Percentiles rank a stretch among this genome's conserved stretches.
phyloP scores from a whole-genome alignment of 441 rosid genomes.

The Euphorbia schlechtendalii region DNA sequence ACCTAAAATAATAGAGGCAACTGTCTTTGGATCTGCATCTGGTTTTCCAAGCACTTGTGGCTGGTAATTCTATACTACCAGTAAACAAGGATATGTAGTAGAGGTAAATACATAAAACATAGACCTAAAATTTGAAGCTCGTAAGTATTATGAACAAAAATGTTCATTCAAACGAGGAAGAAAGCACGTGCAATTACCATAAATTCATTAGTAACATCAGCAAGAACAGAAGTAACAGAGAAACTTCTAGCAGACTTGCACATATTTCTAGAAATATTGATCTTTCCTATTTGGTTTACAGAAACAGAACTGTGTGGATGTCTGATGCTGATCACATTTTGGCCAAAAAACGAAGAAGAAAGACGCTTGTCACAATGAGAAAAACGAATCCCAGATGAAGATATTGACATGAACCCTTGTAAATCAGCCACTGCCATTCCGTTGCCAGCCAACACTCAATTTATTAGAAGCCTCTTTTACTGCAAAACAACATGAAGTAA shows the following conservation, averaged over 20 bases:
- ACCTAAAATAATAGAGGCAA: conserved; percentile 78
- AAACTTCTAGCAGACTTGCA: conserved; percentile 21
- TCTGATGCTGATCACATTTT: conserved; percentile 14
- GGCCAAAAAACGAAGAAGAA: conserved; percentile 32
- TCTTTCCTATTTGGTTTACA: conserved; percentile 24
- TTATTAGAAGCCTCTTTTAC: conserved; percentile 11
- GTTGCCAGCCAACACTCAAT: background rate
- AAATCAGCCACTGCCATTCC: conserved; percentile 22
- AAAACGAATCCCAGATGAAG: conserved; percentile 23
- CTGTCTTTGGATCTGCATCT: conserved; percentile 68
- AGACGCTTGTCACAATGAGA: conserved; percentile 19
- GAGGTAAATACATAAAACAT: background rate
- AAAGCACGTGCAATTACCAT: conserved; percentile 26
- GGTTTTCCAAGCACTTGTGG: conserved; percentile 29
- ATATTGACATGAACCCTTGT: conserved; percentile 24
- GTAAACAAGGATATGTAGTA: conserved; percentile 14
- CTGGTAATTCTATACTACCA: conserved; percentile 31
- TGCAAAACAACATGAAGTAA: conserved; percentile 6
- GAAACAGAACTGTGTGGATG: conserved; percentile 14
- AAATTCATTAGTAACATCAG: conserved; percentile 48
- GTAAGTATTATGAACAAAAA: background rate
- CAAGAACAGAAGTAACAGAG: conserved; percentile 33
- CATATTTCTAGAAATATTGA: conserved; percentile 16
- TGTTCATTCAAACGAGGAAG: background rate
- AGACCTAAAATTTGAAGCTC: background rate